Evolutionary conservation across 2,329 filamentous ascomycete genomes (phyloP).

Genomic region (Phialemoniopsis sp.): DNA sequence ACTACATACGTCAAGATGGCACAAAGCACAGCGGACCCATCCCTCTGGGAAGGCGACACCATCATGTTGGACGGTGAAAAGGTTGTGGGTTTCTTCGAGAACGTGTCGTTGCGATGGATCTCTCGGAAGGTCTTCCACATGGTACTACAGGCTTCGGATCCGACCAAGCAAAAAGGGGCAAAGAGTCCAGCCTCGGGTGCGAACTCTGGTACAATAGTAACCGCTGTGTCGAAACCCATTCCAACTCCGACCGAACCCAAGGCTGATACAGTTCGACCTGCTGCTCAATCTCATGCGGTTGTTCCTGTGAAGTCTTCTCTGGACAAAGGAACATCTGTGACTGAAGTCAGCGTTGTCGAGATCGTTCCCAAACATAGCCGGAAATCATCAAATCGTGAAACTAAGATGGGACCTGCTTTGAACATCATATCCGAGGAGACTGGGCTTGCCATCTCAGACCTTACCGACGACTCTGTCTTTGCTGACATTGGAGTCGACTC

Average conservation of each 20-base stretch:
- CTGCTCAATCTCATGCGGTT: too few species aligned
- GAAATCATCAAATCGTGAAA: neutral
- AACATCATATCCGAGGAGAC: constrained; percentile 48
- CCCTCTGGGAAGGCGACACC: constrained; percentile 21
- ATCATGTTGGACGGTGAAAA: constrained; percentile 24
- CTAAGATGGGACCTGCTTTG: constrained; percentile 5
- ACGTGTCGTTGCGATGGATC: constrained; percentile 29
- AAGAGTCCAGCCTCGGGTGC: neutral
- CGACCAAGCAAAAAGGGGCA: constrained; percentile 3
- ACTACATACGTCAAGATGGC: constrained; percentile 30
- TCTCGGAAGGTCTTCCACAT: constrained; percentile 29
- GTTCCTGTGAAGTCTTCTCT: too few species aligned
- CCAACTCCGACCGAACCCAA: neutral
- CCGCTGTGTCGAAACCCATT: neutral
- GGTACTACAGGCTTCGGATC: constrained; percentile 29
- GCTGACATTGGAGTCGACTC: constrained; percentile 29
- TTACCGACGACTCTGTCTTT: constrained; percentile 26
- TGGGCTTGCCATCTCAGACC: constrained; percentile 48
- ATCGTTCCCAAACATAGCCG: neutral
- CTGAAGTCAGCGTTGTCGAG: too few species aligned
- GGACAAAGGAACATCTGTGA: too few species aligned
- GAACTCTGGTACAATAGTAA: too few species aligned
- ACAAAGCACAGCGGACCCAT: constrained; percentile 11
- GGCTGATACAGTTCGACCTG: neutral
- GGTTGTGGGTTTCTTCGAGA: constrained; percentile 24